Evolutionary conservation across 1,284 basidiomycete genomes (phyloP), one percentile per base, ranked within the genome.

Genomic region (Rhodotorula mucilaginosa): DNA sequence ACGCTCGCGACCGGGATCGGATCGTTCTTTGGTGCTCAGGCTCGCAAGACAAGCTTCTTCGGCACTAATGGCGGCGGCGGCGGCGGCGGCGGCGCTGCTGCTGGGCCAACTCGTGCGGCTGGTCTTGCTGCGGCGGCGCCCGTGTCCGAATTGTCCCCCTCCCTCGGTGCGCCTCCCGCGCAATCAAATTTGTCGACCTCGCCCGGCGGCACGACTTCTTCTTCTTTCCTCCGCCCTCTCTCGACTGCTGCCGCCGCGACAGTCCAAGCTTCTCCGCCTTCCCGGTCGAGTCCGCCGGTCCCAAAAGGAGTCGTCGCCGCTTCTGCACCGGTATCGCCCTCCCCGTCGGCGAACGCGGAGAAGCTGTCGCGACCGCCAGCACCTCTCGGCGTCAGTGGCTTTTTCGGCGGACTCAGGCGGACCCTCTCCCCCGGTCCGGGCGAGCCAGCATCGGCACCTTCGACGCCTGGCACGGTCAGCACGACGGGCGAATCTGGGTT

Each of bases 1-100:
- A 34, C 52, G 13, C 59, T 75, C 26, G 74, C 70, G 26, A 61
- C 66, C 1, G 72, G 72, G 1, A n/a, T 75, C 3, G 72, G 72
- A 2, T 52, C 61, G 4, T 67, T 75, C 13, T 63, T 72, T 34
- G 69, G 66, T 7, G 59, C 46, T 3, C 65, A 63, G 16, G 44
- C 66, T 48, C 68, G 68, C n/a, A 57, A 52, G 48, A 26, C 56
- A 31, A 58, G 61, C 34, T 26, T 59, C 64, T 59, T 57, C 60
- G 29, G 58, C 26, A 39, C 44, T 10, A 31, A 31, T 29, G 8
- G 5, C 23, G 52, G 26, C 26, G 23, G 31, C 26, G 52, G 26
- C 26, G 23, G 31, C 26, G 19, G 51, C 26, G 26, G 58, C 58
- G 44, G 44, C 8, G 34, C 34, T 34, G 34, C 34, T 34, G 6